Evolutionary conservation across 352 stramenopile genomes (phyloP), one percentile per base, ranked within the genome.

Genomic region (Pythium vanterpoolii): DNA sequence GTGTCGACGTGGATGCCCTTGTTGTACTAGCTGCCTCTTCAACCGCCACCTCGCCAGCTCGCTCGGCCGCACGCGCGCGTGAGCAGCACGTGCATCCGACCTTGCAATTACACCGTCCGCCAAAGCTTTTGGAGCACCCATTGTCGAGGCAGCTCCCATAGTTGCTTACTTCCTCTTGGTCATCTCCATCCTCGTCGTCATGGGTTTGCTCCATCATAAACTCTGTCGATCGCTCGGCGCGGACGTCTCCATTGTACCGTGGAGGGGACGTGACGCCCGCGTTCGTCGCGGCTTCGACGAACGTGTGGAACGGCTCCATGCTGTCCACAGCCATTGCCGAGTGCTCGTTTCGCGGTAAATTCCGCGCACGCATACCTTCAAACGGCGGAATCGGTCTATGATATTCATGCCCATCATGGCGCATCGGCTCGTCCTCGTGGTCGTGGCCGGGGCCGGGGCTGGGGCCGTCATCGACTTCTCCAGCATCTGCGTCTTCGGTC

Each of bases 141-240:
- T 88, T 91, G 16, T 87, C 69, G 19, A 89, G 68, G 45, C 79
- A 89, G 40, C 74, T 87, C 11, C 70, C 74, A 14, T 80, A 39
- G 19, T 76, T 64, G 2, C 19, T 3, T 6, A 1, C 4, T 6
- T 21, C 47, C 6, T 34, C 40, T 26, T 50, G 31, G 4, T n/a
- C 9, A 11, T 46, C 21, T 4, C 2, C 21, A 1, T 43, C 48
- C 5, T 49, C 23, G 4, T 34, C 36, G 8, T 27, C 30, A 5
- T 16, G 23, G 6, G 45, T 10, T 10, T 30, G 28, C 1, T 34
- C n/a, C 1, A 43, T 14, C 11, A 40, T 33, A 28, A 31, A 49
- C 4, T 11, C 18, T 11, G 51, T 24, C 14, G 51, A 30, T 3
- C 34, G 39, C 11, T 16, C 16, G 2, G 7, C 38, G n/a, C 40